These are phyloP conservation scores for Fusarium euwallaceae DNA, from an alignment of 2,329 filamentous ascomycete genomes.

Conservation along the genomic window DNA sequence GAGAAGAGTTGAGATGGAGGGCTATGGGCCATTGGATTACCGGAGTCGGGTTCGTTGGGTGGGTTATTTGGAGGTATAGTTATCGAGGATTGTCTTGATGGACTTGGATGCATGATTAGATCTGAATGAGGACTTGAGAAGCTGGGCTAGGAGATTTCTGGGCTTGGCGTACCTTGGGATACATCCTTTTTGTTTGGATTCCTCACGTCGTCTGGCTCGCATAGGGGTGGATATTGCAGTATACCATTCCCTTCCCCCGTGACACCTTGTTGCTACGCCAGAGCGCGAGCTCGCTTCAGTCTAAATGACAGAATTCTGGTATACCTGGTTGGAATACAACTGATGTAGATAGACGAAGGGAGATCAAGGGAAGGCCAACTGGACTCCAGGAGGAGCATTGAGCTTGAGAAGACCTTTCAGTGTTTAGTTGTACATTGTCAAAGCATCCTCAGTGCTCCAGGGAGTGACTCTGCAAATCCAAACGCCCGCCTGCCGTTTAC, in stretches of 20 bases:
- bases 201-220: background rate
- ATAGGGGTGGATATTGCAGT: background rate
- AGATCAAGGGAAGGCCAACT: background rate
- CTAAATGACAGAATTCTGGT: background rate
- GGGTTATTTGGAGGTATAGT: slow-evolving; percentile 45
- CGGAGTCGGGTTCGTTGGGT: slow-evolving; percentile 41
- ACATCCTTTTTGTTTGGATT: background rate
- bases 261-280: background rate
- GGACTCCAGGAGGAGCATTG: too few species aligned
- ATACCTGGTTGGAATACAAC: background rate
- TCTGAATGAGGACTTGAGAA: background rate
- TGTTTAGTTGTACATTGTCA: background rate
- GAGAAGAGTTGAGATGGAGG: slow-evolving; percentile 38
- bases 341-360: background rate
- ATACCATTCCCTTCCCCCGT: background rate
- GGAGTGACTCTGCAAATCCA: background rate
- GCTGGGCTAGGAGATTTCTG: background rate
- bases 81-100: background rate
- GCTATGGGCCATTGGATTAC: slow-evolving; percentile 48
- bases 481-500: background rate
- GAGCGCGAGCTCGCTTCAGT: background rate
- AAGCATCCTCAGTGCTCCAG: background rate
- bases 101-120: background rate
- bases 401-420: background rate
- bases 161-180: background rate